Percentiles rank a stretch among this genome's conserved stretches.
phyloP scores from a whole-genome alignment of 2,329 filamentous ascomycete species.

The Chrysoporthe cubensis region DNA sequence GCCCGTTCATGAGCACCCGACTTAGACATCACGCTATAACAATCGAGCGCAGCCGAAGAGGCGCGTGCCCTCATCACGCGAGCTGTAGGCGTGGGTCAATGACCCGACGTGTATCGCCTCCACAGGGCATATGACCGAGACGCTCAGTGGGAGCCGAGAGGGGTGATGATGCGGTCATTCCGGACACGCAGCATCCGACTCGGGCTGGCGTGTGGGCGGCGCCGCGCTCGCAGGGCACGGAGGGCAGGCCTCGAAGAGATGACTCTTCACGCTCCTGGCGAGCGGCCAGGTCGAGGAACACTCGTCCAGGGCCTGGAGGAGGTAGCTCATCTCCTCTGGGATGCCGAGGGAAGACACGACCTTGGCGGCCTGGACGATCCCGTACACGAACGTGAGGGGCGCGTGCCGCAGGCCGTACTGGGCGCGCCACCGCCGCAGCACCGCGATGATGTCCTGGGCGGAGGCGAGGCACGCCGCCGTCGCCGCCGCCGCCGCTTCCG shows the following conservation, averaged over 20 bases:
- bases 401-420: slow-evolving; percentile 33
- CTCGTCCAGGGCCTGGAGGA: slow-evolving; percentile 12
- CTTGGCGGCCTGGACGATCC: slow-evolving; percentile 32
- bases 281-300: slow-evolving; percentile 16
- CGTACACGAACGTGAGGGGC: slow-evolving; percentile 34
- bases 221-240: not conserved
- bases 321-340: slow-evolving; percentile 12
- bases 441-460: slow-evolving; percentile 31
- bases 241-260: not conserved
- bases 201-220: not conserved
- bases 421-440: slow-evolving; percentile 32
- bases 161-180: not conserved
- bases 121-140: not conserved
- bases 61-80: no score
- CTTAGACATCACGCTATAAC: no score
- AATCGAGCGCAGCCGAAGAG: no score
- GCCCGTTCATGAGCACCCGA: no score
- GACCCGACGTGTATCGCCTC: no score
- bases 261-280: not conserved
- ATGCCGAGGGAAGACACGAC: not conserved
- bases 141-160: not conserved
- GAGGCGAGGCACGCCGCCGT: slow-evolving; percentile 29
- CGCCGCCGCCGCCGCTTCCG: no score
- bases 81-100: no score
- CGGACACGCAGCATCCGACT: not conserved